Conservation (phyloP, 306 rosid genomes). For the Lablab purpureus region DNA sequence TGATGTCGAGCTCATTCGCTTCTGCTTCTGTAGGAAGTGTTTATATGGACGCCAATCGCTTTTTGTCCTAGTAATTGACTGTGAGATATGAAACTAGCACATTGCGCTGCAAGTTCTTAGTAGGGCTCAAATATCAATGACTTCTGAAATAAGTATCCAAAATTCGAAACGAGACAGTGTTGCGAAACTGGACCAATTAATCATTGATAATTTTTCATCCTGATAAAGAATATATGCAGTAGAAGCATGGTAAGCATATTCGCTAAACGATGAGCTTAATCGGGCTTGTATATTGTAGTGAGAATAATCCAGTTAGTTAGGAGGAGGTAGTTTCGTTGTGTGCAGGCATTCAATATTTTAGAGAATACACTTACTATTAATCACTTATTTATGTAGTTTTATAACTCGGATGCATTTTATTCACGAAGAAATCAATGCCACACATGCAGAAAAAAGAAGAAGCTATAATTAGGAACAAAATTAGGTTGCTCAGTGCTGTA, state of each 20-base stretch:
- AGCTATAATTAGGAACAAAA: not conserved
- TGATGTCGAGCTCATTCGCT: constrained; percentile 26
- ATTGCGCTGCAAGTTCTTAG: not conserved
- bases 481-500: constrained; percentile 3
- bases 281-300: constrained; percentile 6
- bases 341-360: not conserved
- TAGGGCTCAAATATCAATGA: constrained; percentile 2
- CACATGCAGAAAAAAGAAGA: not conserved
- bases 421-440: not conserved
- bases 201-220: not conserved
- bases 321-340: constrained; percentile 7
- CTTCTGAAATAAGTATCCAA: not conserved
- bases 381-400: constrained; percentile 21
- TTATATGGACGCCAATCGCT: not conserved
- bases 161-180: constrained; percentile 3
- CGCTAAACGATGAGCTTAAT: not conserved
- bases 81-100: not conserved
- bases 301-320: constrained; percentile 13
- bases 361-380: not conserved
- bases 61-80: constrained; percentile 15
- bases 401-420: not conserved
- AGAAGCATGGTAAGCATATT: not conserved
- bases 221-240: not conserved
- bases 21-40: constrained; percentile 21
- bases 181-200: not conserved